Evolutionary conservation across 2,329 filamentous ascomycete species (phyloP).

Genomic region (Dryadomyces quercus-mongolicae): DNA sequence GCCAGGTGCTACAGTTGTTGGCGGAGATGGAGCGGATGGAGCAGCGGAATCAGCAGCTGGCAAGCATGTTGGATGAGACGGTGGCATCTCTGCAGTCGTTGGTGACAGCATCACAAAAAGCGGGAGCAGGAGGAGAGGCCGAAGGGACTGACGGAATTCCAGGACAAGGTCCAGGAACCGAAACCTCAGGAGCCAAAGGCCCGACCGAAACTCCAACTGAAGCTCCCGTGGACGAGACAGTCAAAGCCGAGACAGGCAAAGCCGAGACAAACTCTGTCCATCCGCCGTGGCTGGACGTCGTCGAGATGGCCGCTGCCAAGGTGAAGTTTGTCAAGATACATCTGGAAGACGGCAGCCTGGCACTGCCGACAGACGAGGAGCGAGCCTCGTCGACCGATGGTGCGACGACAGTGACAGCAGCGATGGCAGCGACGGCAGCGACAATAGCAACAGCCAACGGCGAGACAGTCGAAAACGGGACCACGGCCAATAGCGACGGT

Average conservation of each 20-base stretch:
- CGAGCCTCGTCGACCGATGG: not conserved
- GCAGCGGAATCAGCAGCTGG: conserved; percentile 52
- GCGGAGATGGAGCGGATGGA: conserved; percentile 32
- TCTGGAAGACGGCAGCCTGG: conserved; percentile 37
- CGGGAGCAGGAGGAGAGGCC: not conserved
- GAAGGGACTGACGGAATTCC: not conserved
- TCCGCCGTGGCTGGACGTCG: conserved; percentile 34
- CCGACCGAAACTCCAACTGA: too few species aligned
- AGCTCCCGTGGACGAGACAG: too few species aligned
- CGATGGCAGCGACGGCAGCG: not conserved
- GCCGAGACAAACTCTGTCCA: conserved; percentile 16
- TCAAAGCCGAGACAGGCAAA: not conserved
- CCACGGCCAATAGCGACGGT: too few species aligned
- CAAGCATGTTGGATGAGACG: conserved; percentile 55
- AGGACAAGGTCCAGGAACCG: too few species aligned
- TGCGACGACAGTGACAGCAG: not conserved
- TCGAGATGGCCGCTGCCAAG: conserved; percentile 49
- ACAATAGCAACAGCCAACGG: not conserved
- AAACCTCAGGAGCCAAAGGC: too few species aligned
- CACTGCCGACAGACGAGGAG: conserved; percentile 11
- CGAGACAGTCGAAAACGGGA: not conserved
- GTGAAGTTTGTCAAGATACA: conserved; percentile 53
- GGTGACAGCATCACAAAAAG: conserved; percentile 29
- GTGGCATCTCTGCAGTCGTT: conserved; percentile 50
- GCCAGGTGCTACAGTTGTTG: conserved; percentile 1